Percentiles rank a stretch among this genome's conserved stretches.
phyloP scores from a whole-genome alignment of 768 basidiomycete genomes.

The Paxillus involutus region DNA sequence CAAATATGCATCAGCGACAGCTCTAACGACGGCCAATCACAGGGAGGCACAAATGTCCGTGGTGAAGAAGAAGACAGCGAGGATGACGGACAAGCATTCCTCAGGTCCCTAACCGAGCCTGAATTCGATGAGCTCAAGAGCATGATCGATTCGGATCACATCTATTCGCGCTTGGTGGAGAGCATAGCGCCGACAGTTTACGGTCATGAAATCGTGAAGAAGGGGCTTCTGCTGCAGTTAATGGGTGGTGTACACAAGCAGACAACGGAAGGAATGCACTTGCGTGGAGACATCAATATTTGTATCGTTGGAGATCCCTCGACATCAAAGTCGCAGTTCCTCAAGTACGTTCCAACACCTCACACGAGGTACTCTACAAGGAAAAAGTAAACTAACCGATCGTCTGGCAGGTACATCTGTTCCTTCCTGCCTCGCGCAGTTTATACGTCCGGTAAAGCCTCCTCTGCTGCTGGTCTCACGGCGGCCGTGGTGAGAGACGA shows the following conservation, averaged over 20 bases:
- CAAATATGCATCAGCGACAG: background rate
- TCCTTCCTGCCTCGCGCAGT: slow-evolving; percentile 97
- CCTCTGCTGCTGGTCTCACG: slow-evolving; percentile 97
- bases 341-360: slow-evolving; percentile 66
- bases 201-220: slow-evolving; percentile 99
- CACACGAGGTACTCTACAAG: background rate
- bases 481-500: slow-evolving; percentile 98
- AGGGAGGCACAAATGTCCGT: slow-evolving; percentile 86
- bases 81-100: slow-evolving; percentile 79
- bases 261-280: slow-evolving; percentile 93
- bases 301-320: slow-evolving; percentile 98
- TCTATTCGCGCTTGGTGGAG: slow-evolving; percentile 90
- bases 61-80: slow-evolving; percentile 85
- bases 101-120: slow-evolving; percentile 85
- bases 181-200: slow-evolving; percentile 98
- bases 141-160: slow-evolving; percentile 95
- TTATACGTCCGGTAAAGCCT: slow-evolving; percentile 99
- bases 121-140: slow-evolving; percentile 93
- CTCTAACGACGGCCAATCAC: slow-evolving; percentile 4
- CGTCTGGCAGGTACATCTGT: slow-evolving; percentile 78
- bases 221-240: slow-evolving; percentile 90
- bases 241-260: slow-evolving; percentile 99
- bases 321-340: slow-evolving; percentile 97
- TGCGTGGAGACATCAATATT: slow-evolving; percentile 98
- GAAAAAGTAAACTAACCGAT: background rate